phyloP scores from a whole-genome alignment of 2,329 filamentous ascomycete species.

The Xylariomycetidae sp. region DNA sequence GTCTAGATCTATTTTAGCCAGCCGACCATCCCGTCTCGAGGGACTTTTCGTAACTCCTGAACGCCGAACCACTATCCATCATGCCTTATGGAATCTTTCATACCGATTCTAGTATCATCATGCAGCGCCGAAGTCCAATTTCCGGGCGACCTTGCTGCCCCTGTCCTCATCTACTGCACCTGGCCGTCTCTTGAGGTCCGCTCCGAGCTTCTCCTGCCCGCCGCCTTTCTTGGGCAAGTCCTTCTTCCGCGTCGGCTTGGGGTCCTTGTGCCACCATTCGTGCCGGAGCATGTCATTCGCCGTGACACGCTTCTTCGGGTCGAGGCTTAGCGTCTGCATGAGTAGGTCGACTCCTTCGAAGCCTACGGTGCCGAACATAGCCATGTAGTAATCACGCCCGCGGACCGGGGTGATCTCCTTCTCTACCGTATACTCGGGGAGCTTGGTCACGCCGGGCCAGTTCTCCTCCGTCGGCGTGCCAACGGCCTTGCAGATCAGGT shows the following conservation, averaged over 20 bases:
- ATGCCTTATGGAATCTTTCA: neutral
- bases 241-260: conserved; percentile 74
- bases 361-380: conserved; percentile 74
- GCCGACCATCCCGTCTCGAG: too few relatives aligned
- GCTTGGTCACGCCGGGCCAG: conserved; percentile 83
- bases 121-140: conserved; percentile 65
- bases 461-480: conserved; percentile 90
- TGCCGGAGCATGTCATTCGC: conserved; percentile 75
- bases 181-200: conserved; percentile 72
- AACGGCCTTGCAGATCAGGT: conserved; percentile 75
- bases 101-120: conserved; percentile 23
- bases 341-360: conserved; percentile 80
- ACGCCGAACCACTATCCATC: conserved; percentile 13
- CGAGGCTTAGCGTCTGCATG: conserved; percentile 75
- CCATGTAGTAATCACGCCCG: conserved; percentile 65
- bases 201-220: conserved; percentile 67
- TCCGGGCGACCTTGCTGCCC: conserved; percentile 72
- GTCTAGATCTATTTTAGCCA: too few relatives aligned
- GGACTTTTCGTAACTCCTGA: conserved; percentile 11
- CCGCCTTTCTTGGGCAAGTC: conserved; percentile 74
- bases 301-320: conserved; percentile 78
- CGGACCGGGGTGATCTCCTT: conserved; percentile 54
- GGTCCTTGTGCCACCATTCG: conserved; percentile 78
- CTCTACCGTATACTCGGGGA: conserved; percentile 74
- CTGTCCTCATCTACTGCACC: conserved; percentile 65